phyloP scores from a whole-genome alignment of 495 filamentous ascomycete species.

The Talaromyces wortmannii region DNA sequence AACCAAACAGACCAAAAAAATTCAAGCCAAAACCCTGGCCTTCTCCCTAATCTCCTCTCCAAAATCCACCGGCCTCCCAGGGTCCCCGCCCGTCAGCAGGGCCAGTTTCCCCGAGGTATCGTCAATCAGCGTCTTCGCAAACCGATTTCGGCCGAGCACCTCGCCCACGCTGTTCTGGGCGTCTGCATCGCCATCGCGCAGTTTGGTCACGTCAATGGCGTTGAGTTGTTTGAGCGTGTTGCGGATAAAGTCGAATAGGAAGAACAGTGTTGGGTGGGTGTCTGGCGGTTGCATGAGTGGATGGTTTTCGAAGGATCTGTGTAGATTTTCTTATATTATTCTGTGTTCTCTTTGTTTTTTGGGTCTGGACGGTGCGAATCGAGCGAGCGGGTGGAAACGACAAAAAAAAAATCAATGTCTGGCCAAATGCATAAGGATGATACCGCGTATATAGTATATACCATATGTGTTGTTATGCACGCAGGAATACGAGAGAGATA shows the following conservation, averaged over 20 bases:
- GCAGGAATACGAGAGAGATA: no score
- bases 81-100: constrained; percentile 12
- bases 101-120: constrained; percentile 20
- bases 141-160: constrained; percentile 20
- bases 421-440: no score
- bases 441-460: no score
- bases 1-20: background rate
- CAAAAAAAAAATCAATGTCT: no score
- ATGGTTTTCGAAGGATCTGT: constrained; percentile 22
- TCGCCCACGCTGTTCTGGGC: constrained; percentile 12
- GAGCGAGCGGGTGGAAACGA: no score
- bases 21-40: constrained; percentile 6
- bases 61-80: constrained; percentile 17
- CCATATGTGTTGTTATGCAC: no score
- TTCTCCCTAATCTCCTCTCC: constrained; percentile 19
- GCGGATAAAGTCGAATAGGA: constrained; percentile 24
- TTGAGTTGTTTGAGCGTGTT: constrained; percentile 21
- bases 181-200: constrained; percentile 12
- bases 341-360: background rate
- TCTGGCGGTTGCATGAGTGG: constrained; percentile 20
- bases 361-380: background rate
- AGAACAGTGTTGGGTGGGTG: constrained; percentile 25
- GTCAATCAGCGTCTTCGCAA: constrained; percentile 18
- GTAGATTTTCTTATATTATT: constrained; percentile 3
- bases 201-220: constrained; percentile 16